These are phyloP conservation scores for Fusarium brevicatenulatum DNA, from an alignment of 2,329 filamentous ascomycete genomes.

Conservation along the genomic window DNA sequence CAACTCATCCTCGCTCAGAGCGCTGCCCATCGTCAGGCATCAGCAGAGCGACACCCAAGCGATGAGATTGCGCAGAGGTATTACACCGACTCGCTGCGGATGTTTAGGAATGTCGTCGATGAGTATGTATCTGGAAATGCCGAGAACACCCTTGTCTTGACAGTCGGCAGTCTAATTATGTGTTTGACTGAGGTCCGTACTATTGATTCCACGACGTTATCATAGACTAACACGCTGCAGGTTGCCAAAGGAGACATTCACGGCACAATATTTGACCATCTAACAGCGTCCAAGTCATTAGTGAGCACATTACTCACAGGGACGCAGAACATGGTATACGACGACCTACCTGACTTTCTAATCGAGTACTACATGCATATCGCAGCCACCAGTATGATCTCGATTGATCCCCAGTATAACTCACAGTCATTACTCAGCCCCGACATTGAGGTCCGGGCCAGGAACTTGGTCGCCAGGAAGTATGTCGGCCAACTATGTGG, in stretches of 20 bases:
- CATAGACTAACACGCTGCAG: slow-evolving; percentile 25
- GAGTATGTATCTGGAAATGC: slow-evolving; percentile 49
- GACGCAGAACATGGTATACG: slow-evolving; percentile 46
- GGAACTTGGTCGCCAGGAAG: slow-evolving; percentile 42
- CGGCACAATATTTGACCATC: slow-evolving; percentile 58
- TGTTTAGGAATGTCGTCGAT: slow-evolving; percentile 50
- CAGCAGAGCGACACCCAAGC: slow-evolving; percentile 39
- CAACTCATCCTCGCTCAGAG: slow-evolving; percentile 60
- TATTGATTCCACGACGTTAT: too few relatives aligned
- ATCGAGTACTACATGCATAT: slow-evolving; percentile 62
- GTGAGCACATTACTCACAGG: slow-evolving; percentile 51
- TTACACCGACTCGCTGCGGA: slow-evolving; percentile 50
- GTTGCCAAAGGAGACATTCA: slow-evolving; percentile 57
- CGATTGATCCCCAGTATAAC: slow-evolving; percentile 49
- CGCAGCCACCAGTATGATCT: slow-evolving; percentile 58
- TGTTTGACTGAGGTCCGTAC: slow-evolving; percentile 57
- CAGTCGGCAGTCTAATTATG: slow-evolving; percentile 57
- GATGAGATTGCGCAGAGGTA: slow-evolving; percentile 50
- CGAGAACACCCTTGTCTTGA: slow-evolving; percentile 52
- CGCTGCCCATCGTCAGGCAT: slow-evolving; percentile 52
- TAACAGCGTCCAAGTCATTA: slow-evolving; percentile 56
- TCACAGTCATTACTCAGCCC: slow-evolving; percentile 47
- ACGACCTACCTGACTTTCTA: slow-evolving; percentile 56
- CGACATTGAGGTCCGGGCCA: slow-evolving; percentile 46
- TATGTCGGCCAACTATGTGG: slow-evolving; percentile 53